A percentile compares a stretch with the other conserved stretches of the same genome.
These are phyloP conservation scores for Coleophoma cylindrospora DNA, from an alignment of 2,329 filamentous ascomycete species.

Conservation along the genomic window DNA sequence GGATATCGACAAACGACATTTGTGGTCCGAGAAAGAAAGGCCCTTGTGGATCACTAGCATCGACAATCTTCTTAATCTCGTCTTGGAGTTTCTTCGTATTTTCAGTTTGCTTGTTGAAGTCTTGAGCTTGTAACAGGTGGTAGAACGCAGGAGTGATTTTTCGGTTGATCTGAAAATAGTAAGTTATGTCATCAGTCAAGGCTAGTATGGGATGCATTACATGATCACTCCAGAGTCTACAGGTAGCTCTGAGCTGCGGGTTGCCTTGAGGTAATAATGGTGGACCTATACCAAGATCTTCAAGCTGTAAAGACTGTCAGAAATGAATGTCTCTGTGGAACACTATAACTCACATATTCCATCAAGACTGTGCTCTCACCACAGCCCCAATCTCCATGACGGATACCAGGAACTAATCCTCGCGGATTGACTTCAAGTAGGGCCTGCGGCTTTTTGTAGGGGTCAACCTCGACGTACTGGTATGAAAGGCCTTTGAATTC, in stretches of 20 bases:
- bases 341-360: conserved; percentile 64
- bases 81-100: conserved; percentile 57
- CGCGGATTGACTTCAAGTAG: conserved; percentile 72
- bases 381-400: conserved; percentile 75
- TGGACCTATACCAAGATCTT: conserved; percentile 61
- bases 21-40: conserved; percentile 29
- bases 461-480: conserved; percentile 82
- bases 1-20: conserved; percentile 32
- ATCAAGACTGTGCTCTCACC: conserved; percentile 78
- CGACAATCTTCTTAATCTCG: conserved; percentile 48
- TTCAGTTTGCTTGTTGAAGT: conserved; percentile 50
- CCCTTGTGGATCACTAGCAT: conserved; percentile 26
- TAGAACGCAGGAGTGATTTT: conserved; percentile 75
- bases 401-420: conserved; percentile 70
- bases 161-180: conserved; percentile 59
- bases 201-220: conserved; percentile 37
- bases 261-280: conserved; percentile 60
- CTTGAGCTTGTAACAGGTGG: conserved; percentile 62
- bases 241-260: conserved; percentile 65
- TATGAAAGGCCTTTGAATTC: conserved; percentile 75
- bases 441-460: conserved; percentile 66
- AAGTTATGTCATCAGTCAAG: conserved; percentile 2
- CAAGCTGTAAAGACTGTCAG: conserved; percentile 44
- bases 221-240: conserved; percentile 76
- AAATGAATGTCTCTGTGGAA: background rate